Evolutionary conservation across 2,329 filamentous ascomycete species (phyloP).

Genomic region (Colletotrichum gloeosporioides): DNA sequence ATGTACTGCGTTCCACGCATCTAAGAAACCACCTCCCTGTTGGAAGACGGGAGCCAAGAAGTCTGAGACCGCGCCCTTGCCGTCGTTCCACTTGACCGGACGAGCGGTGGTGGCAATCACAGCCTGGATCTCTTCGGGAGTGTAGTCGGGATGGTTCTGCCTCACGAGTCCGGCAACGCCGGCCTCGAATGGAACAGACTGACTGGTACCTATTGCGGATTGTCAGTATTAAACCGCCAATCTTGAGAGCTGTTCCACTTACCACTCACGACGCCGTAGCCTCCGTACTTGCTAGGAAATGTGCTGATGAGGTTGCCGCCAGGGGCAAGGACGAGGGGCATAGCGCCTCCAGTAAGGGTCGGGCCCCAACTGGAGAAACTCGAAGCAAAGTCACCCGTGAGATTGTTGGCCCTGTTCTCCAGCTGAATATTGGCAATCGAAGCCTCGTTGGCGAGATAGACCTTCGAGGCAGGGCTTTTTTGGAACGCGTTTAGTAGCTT

Average conservation of each 20-base stretch:
- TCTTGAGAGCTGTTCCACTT: background rate
- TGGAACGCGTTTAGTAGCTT: background rate
- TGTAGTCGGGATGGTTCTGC: conserved; percentile 22
- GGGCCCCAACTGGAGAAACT: conserved; percentile 46
- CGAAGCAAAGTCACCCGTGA: background rate
- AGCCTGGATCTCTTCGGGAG: conserved; percentile 23
- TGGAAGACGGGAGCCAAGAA: conserved; percentile 36
- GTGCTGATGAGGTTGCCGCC: conserved; percentile 50
- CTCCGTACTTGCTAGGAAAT: conserved; percentile 16
- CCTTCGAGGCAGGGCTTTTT: background rate
- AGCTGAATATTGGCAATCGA: background rate
- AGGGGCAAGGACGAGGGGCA: conserved; percentile 42
- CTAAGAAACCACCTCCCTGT: conserved; percentile 42
- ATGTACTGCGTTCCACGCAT: conserved; percentile 40
- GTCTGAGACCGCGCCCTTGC: background rate
- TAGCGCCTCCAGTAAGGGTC: conserved; percentile 43
- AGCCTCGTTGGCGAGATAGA: background rate
- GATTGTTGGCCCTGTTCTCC: background rate
- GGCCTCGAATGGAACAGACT: conserved; percentile 48
- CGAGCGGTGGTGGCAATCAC: conserved; percentile 29
- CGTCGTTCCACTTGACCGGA: conserved; percentile 26
- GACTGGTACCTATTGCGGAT: conserved; percentile 44
- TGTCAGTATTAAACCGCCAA: background rate
- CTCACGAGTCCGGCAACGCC: conserved; percentile 35
- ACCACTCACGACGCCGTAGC: conserved; percentile 43